Conservation (phyloP, 2,329 filamentous ascomycete genomes). For the Alternaria ethzedia region DNA sequence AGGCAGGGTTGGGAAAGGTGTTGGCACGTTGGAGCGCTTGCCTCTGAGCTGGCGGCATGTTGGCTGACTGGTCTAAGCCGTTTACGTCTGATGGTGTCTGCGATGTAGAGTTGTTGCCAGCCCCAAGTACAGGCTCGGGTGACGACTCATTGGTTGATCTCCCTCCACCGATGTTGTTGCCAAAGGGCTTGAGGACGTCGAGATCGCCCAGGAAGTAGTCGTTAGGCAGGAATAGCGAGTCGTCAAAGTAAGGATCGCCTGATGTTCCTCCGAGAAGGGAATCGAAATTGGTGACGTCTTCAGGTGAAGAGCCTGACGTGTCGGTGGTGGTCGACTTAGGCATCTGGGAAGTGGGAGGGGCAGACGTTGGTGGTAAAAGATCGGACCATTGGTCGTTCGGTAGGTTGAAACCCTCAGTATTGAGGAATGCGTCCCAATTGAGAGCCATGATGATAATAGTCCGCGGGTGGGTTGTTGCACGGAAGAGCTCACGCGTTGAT, state of each 20-base stretch:
- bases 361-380: slow-evolving; percentile 36
- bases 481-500: slow-evolving; percentile 45
- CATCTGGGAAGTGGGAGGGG: slow-evolving; percentile 40
- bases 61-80: slow-evolving; percentile 29
- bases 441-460: slow-evolving; percentile 44
- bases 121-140: slow-evolving; percentile 41
- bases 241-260: slow-evolving; percentile 46
- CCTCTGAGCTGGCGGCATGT: slow-evolving; percentile 33
- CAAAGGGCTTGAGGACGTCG: slow-evolving; percentile 47
- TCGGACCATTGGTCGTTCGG: slow-evolving; percentile 49
- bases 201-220: slow-evolving; percentile 51
- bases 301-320: slow-evolving; percentile 40
- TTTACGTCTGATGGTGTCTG: slow-evolving; percentile 32
- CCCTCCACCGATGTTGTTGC: slow-evolving; percentile 37
- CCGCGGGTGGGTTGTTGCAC: slow-evolving; percentile 34
- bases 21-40: slow-evolving; percentile 37
- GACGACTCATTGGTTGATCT: slow-evolving; percentile 48
- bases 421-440: slow-evolving; percentile 50
- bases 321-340: slow-evolving; percentile 43
- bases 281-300: slow-evolving; percentile 42
- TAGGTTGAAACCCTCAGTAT: slow-evolving; percentile 45
- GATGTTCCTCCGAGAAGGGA: slow-evolving; percentile 35
- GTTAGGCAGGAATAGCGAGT: slow-evolving; percentile 46
- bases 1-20: slow-evolving; percentile 43
- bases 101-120: slow-evolving; percentile 25